Evolutionary conservation across 2,329 filamentous ascomycete species (phyloP).

Genomic region (Zymoseptoria crescenta): DNA sequence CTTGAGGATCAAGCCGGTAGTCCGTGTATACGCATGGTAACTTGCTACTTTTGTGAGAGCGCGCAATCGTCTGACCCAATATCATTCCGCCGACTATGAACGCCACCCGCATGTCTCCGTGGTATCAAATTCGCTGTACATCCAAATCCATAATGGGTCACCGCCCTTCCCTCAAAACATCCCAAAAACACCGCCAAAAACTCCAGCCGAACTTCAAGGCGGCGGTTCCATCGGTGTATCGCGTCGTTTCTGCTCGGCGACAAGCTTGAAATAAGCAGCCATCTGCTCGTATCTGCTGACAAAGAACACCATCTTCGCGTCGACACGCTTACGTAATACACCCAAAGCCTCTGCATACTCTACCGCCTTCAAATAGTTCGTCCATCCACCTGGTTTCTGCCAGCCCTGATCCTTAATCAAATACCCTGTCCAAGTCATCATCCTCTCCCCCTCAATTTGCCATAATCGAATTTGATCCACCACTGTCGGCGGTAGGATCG

Average conservation of each 20-base stretch:
- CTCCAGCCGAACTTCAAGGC: no score
- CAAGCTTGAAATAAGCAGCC: slow-evolving; percentile 62
- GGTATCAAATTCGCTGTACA: no score
- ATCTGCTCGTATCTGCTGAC: slow-evolving; percentile 88
- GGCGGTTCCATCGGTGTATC: no score
- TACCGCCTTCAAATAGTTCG: slow-evolving; percentile 62
- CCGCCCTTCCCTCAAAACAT: no score
- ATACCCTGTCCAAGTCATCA: slow-evolving; percentile 76
- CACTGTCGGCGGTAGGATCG: slow-evolving; percentile 85
- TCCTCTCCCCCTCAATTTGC: slow-evolving; percentile 94
- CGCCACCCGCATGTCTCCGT: no score
- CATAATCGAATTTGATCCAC: slow-evolving; percentile 95
- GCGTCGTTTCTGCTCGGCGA: slow-evolving; percentile 39
- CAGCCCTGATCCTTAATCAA: slow-evolving; percentile 86
- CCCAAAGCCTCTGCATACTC: slow-evolving; percentile 83
- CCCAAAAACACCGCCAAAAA: no score
- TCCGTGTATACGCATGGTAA: not conserved
- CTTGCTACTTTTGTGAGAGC: not conserved
- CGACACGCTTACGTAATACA: slow-evolving; percentile 79
- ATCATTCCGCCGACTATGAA: no score
- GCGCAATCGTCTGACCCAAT: not conserved
- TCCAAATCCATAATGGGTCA: no score
- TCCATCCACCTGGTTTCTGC: no score
- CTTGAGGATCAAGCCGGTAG: not conserved
- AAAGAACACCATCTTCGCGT: slow-evolving; percentile 77